Evolutionary conservation across 1,284 basidiomycete species (phyloP).

Genomic region (Microbotryum scabiosae): DNA sequence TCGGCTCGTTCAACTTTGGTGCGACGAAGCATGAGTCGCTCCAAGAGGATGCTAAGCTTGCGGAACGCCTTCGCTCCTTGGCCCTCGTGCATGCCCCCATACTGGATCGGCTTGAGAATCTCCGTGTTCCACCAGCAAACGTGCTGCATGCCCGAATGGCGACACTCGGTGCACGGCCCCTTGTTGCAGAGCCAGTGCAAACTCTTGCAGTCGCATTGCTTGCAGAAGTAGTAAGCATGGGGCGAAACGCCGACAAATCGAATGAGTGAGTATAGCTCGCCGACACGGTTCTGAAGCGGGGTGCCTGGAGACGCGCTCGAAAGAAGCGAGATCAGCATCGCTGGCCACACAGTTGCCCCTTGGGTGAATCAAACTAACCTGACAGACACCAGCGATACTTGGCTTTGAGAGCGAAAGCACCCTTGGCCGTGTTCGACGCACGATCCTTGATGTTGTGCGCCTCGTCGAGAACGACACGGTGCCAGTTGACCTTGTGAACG

Average conservation of each 20-base stretch:
- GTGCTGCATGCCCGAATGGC: constrained; percentile 62
- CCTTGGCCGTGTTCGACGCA: constrained; percentile 90
- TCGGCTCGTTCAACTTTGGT: constrained; percentile 80
- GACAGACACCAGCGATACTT: constrained; percentile 91
- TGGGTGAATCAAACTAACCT: constrained; percentile 58
- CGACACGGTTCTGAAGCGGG: constrained; percentile 71
- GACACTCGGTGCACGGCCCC: constrained; percentile 58
- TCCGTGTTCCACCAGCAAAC: constrained; percentile 78
- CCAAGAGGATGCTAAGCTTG: constrained; percentile 78
- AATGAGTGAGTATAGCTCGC: constrained; percentile 93
- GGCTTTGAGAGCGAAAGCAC: constrained; percentile 76
- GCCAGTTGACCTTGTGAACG: constrained; percentile 80
- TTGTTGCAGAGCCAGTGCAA: constrained; percentile 83
- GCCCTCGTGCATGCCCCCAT: constrained; percentile 51
- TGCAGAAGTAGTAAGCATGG: constrained; percentile 78
- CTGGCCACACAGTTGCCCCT: constrained; percentile 46
- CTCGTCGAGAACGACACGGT: constrained; percentile 71
- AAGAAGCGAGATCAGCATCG: neutral
- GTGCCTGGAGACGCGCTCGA: constrained; percentile 10
- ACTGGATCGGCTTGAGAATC: constrained; percentile 91
- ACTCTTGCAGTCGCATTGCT: constrained; percentile 69
- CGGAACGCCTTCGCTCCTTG: constrained; percentile 76
- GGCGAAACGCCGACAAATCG: constrained; percentile 61
- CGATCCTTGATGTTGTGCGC: constrained; percentile 94
- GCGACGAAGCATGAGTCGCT: constrained; percentile 87